A percentile compares a stretch with the other conserved stretches of the same genome.
These are phyloP conservation scores for Trichoderma sp. DNA, from an alignment of 2,329 filamentous ascomycete species.

Conservation along the genomic window DNA sequence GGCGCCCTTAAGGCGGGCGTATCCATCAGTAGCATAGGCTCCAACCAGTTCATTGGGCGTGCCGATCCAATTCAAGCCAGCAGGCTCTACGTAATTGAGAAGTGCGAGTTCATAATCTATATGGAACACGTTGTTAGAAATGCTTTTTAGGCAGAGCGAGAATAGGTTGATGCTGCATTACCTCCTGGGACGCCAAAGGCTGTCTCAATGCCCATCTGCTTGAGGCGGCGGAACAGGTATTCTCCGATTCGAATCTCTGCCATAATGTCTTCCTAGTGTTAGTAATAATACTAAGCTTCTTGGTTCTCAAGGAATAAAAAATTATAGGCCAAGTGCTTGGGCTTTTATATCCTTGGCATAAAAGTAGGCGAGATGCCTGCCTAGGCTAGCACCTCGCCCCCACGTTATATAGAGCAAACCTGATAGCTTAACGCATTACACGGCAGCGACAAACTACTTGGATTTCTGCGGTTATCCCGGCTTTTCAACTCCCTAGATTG, in stretches of 20 bases:
- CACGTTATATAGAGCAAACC: background rate
- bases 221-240: conserved; percentile 1
- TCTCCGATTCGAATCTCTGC: background rate
- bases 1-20: conserved; percentile 6
- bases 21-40: conserved; percentile 13
- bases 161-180: background rate
- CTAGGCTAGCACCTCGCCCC: background rate
- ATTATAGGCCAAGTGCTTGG: background rate
- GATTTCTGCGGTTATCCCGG: background rate
- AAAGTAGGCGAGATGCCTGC: background rate
- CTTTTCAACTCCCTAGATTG: background rate
- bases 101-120: conserved; percentile 5
- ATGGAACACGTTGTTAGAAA: background rate
- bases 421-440: background rate
- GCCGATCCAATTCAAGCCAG: background rate
- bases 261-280: background rate
- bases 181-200: conserved; percentile 15
- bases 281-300: background rate
- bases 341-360: background rate
- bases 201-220: conserved; percentile 5
- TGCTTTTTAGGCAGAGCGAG: background rate
- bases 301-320: background rate
- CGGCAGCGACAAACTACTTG: background rate
- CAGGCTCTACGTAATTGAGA: background rate
- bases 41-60: conserved; percentile 10